phyloP scores from a whole-genome alignment of 192 early-diverging fungal species.

The Coemansia sp. region DNA sequence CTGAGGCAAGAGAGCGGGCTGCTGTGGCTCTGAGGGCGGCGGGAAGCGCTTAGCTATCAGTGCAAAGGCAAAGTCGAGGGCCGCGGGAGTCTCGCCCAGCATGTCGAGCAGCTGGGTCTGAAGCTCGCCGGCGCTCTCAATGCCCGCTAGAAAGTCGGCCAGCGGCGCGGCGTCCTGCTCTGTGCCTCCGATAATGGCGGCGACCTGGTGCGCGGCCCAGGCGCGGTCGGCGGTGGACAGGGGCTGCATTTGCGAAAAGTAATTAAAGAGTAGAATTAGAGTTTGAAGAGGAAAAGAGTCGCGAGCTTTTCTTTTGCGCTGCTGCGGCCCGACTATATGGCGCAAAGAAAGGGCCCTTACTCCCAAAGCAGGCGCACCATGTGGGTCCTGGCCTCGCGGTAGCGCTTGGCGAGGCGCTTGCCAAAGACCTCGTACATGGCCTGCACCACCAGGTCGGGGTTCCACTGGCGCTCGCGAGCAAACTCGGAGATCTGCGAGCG shows the following conservation, averaged over 20 bases:
- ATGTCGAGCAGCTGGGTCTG: slow-evolving; percentile 51
- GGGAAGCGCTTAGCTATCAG: slow-evolving; percentile 51
- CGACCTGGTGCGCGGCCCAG: slow-evolving; percentile 46
- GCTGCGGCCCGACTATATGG: not conserved
- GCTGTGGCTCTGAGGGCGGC: slow-evolving; percentile 3
- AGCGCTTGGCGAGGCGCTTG: slow-evolving; percentile 50
- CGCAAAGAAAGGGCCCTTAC: slow-evolving; percentile 3
- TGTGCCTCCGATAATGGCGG: slow-evolving; percentile 39
- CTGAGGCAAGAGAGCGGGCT: not conserved
- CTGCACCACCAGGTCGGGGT: slow-evolving; percentile 51
- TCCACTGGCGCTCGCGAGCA: slow-evolving; percentile 52
- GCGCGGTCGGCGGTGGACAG: slow-evolving; percentile 26
- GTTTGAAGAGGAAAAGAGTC: not conserved
- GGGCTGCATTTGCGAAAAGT: not conserved
- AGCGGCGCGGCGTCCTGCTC: slow-evolving; percentile 39
- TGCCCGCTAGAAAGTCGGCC: slow-evolving; percentile 33
- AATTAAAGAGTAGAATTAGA: too few relatives aligned
- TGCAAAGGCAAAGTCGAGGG: slow-evolving; percentile 35
- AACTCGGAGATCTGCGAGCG: slow-evolving; percentile 44
- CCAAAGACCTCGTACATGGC: slow-evolving; percentile 56
- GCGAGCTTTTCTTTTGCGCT: not conserved
- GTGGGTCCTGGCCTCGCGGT: slow-evolving; percentile 45
- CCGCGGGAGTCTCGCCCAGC: slow-evolving; percentile 51
- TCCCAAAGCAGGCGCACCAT: slow-evolving; percentile 53
- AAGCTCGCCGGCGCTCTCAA: slow-evolving; percentile 38